Conservation (phyloP, 768 basidiomycete species). For the Leccinum arenicola region DNA sequence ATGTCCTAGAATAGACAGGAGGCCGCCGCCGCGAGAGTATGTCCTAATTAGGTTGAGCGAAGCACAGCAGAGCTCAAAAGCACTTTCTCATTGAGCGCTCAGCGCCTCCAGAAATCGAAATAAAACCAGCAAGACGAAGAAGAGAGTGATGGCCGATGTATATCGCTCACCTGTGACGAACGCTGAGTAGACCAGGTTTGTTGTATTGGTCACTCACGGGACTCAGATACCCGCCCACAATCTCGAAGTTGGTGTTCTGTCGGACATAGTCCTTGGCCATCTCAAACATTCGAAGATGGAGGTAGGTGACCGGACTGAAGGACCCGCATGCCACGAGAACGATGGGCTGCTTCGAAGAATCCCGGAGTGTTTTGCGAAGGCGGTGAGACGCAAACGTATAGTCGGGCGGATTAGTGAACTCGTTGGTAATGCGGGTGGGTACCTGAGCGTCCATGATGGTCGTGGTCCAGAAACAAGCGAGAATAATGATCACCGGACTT, state of each 20-base stretch:
- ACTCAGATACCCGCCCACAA: conserved; percentile 93
- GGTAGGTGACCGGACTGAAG: conserved; percentile 97
- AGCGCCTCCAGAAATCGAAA: background rate
- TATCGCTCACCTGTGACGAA: conserved; percentile 75
- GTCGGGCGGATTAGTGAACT: conserved; percentile 61
- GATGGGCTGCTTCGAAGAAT: conserved; percentile 74
- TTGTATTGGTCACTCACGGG: conserved; percentile 96
- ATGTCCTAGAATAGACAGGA: conserved; percentile 10
- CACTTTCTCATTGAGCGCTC: conserved; percentile 6
- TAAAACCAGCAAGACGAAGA: background rate
- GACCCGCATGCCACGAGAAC: conserved; percentile 97
- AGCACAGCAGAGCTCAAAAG: background rate
- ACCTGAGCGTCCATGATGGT: conserved; percentile 27
- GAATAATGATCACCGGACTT: conserved; percentile 7
- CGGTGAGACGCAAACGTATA: conserved; percentile 71
- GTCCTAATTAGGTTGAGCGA: conserved; percentile 8
- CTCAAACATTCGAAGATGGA: conserved; percentile 98
- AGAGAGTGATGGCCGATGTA: conserved; percentile 2
- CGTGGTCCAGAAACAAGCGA: conserved; percentile 7
- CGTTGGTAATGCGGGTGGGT: conserved; percentile 18
- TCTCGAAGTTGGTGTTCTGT: conserved; percentile 89
- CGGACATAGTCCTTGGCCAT: conserved; percentile 98
- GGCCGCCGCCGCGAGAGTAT: conserved; percentile 18
- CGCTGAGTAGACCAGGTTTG: conserved; percentile 90
- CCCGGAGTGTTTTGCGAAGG: conserved; percentile 53